These are phyloP conservation scores for Grosmannia huntii DNA, from an alignment of 2,329 filamentous ascomycete genomes.

Conservation along the genomic window DNA sequence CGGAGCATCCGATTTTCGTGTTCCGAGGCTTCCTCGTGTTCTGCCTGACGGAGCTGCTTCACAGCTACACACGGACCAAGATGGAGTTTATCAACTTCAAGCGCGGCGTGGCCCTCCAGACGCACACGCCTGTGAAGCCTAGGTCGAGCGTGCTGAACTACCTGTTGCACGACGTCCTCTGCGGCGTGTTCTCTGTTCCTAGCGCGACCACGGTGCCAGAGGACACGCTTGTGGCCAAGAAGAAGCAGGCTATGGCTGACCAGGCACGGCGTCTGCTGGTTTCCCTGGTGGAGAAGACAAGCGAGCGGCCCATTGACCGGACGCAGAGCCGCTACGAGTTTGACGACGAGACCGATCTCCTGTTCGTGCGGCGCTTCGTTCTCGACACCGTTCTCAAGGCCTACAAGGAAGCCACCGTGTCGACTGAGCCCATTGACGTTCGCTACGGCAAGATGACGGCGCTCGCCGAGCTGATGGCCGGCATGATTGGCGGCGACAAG, in stretches of 20 bases:
- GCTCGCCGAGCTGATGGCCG: conserved; percentile 81
- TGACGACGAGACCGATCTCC: conserved; percentile 70
- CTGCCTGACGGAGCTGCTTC: conserved; percentile 78
- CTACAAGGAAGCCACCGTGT: conserved; percentile 75
- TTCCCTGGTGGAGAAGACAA: conserved; percentile 76
- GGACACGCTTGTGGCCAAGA: conserved; percentile 68
- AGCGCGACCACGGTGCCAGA: conserved; percentile 25
- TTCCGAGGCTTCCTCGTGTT: conserved; percentile 93
- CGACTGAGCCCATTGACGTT: conserved; percentile 66
- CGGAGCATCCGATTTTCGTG: conserved; percentile 90
- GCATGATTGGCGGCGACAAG: conserved; percentile 76
- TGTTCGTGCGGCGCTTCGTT: conserved; percentile 90
- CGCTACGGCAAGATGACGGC: conserved; percentile 83
- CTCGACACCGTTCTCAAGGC: conserved; percentile 85
- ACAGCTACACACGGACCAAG: conserved; percentile 89
- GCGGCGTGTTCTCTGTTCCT: conserved; percentile 39
- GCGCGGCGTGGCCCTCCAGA: conserved; percentile 71
- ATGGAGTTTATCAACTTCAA: conserved; percentile 99
- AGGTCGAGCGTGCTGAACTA: conserved; percentile 90
- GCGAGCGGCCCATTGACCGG: conserved; percentile 55
- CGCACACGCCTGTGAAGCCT: conserved; percentile 83
- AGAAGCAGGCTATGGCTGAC: conserved; percentile 69
- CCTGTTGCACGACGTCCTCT: conserved; percentile 66
- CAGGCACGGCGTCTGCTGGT: conserved; percentile 82
- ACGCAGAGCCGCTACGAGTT: conserved; percentile 45